Evolutionary conservation across 306 rosid species (phyloP).

Genomic region (Cucurbita ficifolia): DNA sequence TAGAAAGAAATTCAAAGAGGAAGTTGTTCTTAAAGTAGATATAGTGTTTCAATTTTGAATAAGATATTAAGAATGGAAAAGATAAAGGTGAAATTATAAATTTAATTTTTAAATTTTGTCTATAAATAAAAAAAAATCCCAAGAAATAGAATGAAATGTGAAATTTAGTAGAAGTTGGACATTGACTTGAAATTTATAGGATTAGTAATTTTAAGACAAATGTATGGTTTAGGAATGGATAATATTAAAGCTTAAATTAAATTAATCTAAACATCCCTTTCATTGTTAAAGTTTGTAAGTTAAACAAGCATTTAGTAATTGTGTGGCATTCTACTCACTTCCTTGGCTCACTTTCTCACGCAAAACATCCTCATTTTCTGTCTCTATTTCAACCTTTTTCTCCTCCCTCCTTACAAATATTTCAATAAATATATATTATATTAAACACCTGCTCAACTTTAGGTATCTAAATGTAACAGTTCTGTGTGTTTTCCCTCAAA

Average conservation of each 20-base stretch:
- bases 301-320: background rate
- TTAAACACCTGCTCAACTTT: too few species aligned
- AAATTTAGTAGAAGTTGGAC: background rate
- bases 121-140: too few species aligned
- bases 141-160: background rate
- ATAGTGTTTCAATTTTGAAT: too few species aligned
- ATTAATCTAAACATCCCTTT: background rate
- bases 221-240: background rate
- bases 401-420: background rate
- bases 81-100: too few species aligned
- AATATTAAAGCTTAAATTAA: background rate
- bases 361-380: background rate
- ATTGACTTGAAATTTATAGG: background rate
- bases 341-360: background rate
- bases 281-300: background rate
- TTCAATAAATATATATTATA: too few species aligned
- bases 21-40: background rate
- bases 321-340: background rate
- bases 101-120: too few species aligned
- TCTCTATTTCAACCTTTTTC: too few species aligned
- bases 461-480: too few species aligned
- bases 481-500: too few species aligned
- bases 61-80: too few species aligned
- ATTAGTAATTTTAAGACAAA: background rate
- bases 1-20: background rate